Base-by-base conservation (phyloP, 2,329 filamentous ascomycete species). In the Rhinocladiella similis region DNA sequence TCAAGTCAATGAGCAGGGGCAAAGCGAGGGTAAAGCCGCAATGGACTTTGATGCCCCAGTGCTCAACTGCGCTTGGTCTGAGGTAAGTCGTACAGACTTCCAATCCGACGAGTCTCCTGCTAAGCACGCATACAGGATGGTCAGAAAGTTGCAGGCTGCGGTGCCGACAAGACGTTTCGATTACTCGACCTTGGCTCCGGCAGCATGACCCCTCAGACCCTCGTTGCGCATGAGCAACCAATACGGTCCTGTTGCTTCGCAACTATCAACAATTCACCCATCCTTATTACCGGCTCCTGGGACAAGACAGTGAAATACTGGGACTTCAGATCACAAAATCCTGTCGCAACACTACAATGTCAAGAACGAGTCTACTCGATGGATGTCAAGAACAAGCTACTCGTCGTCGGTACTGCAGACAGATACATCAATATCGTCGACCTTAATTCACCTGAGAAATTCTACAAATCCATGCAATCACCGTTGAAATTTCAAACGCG, bases 401-500 rank as follows among this genome's bases (percentile, higher is more conserved):
- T 97, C 41, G 94, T 99, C 18, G 80, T 97, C 55, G 94, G 89
- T 60, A 97, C 92, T 1, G 94, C 94, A 12, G 94, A 99, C 70
- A 86, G 94, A 59, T 96, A 95, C 75, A 96, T 99, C 80, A 92
- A 97, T 72, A 88, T 99, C 61, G 81, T 99, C 75, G 91, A 96
- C 75, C 83, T 99, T 53, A 87, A 88, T 70, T 87, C 95, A 59
- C 94, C 94, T 3, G 84, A 84, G 51, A 91, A 90, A 67, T 91
- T 97, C 74, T 97, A 96, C 83, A 99, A 99, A 82, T 93, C 90
- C 9, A 83, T 97, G 49, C 91, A 96, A 75, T 96, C 91, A 69
- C 94, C 94, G 2, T 82, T 99, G 43, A 99, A 99, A 77, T 99
- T 92, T 91, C 94, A 99, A 80, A 99, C 94, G 1, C 82, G 93